A percentile compares a stretch with the other conserved stretches of the same genome.
phyloP scores from a whole-genome alignment of 2,329 filamentous ascomycete genomes.

The Cladosporium colombiae region DNA sequence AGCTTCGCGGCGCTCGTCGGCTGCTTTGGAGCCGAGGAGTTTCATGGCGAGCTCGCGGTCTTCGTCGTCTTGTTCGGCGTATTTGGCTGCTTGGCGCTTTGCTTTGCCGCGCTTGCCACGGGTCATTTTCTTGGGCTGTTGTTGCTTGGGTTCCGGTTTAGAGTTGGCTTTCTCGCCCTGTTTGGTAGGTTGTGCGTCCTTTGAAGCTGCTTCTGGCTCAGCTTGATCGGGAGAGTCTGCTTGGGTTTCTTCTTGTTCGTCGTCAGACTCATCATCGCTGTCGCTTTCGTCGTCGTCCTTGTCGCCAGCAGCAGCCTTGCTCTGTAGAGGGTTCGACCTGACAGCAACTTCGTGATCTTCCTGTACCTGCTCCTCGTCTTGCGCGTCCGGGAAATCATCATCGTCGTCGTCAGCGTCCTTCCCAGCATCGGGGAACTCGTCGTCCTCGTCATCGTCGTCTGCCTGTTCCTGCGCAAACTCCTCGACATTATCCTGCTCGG shows the following conservation, averaged over 20 bases:
- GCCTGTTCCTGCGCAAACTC: constrained; percentile 31
- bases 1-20: constrained; percentile 67
- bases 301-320: constrained; percentile 27
- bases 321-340: constrained; percentile 20
- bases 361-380: constrained; percentile 30
- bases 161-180: constrained; percentile 24
- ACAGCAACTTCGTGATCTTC: constrained; percentile 26
- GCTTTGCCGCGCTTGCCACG: constrained; percentile 80
- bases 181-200: not conserved
- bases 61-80: constrained; percentile 92
- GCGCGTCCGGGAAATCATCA: constrained; percentile 24
- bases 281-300: constrained; percentile 33
- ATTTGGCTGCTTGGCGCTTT: constrained; percentile 86
- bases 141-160: constrained; percentile 29
- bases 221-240: constrained; percentile 23
- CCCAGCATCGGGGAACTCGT: constrained; percentile 45
- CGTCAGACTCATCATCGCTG: constrained; percentile 27
- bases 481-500: constrained; percentile 34
- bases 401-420: constrained; percentile 30
- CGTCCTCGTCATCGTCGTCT: constrained; percentile 44
- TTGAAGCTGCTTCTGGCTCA: constrained; percentile 22
- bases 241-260: constrained; percentile 31
- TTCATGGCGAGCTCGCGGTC: constrained; percentile 81
- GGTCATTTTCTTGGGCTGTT: constrained; percentile 36
- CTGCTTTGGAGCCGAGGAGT: constrained; percentile 76